These are phyloP conservation scores for Exophiala calicioides DNA, from an alignment of 2,329 filamentous ascomycete genomes.

Conservation along the genomic window DNA sequence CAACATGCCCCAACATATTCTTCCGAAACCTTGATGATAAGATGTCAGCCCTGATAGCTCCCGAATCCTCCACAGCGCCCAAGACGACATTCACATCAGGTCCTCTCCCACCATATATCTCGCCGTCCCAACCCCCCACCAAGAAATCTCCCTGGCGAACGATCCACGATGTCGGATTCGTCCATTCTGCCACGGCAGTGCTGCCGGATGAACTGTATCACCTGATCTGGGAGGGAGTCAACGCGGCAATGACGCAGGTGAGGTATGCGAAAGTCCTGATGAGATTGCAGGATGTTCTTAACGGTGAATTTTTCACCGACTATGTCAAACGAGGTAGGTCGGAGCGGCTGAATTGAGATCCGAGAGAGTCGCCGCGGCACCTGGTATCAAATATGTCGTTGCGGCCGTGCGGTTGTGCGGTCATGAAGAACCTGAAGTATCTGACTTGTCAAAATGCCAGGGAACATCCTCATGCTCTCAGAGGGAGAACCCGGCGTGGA, in stretches of 20 bases:
- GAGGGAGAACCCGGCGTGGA: conserved; percentile 70
- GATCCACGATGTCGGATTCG: conserved; percentile 65
- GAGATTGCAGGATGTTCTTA: conserved; percentile 69
- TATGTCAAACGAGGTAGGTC: conserved; percentile 75
- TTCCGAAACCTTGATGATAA: not conserved
- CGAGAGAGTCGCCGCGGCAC: not conserved
- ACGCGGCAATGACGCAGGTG: conserved; percentile 40
- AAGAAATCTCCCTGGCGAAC: conserved; percentile 77
- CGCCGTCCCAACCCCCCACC: conserved; percentile 67
- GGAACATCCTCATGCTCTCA: conserved; percentile 80
- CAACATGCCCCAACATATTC: too few relatives aligned
- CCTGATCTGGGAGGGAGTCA: conserved; percentile 56
- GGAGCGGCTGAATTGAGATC: not conserved
- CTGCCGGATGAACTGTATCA: conserved; percentile 56
- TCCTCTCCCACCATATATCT: conserved; percentile 62
- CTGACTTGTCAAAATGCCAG: conserved; percentile 44
- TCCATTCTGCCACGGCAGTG: conserved; percentile 70
- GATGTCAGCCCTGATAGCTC: conserved; percentile 12
- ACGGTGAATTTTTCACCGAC: conserved; percentile 74
- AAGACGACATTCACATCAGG: conserved; percentile 62
- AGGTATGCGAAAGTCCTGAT: conserved; percentile 71
- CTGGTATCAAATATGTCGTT: not conserved
- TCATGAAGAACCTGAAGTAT: conserved; percentile 8
- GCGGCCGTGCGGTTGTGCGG: too few relatives aligned
- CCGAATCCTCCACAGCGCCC: conserved; percentile 5